Percentiles rank a stretch among this genome's conserved stretches.
phyloP scores from a whole-genome alignment of 2,329 filamentous ascomycete genomes.

The Reticulascus tulasneorum region DNA sequence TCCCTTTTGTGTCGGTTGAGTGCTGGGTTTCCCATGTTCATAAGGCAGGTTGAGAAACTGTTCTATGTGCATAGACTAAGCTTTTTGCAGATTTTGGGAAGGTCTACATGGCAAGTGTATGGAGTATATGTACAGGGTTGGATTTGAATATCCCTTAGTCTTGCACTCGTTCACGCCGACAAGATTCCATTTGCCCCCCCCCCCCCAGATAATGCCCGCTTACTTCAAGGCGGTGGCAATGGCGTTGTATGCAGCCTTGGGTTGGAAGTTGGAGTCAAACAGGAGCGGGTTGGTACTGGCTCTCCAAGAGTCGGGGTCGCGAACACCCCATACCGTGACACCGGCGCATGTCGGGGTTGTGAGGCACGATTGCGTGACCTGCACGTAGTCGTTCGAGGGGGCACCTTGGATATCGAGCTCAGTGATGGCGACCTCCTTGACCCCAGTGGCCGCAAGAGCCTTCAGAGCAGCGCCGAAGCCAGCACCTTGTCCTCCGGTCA shows the following conservation, averaged over 20 bases:
- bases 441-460: constrained; percentile 44
- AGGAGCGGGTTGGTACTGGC: constrained; percentile 44
- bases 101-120: too few relatives aligned
- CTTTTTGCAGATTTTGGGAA: too few relatives aligned
- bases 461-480: constrained; percentile 47
- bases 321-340: constrained; percentile 59
- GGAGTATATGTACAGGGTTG: too few relatives aligned
- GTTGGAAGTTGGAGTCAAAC: constrained; percentile 46
- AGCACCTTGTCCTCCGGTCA: constrained; percentile 39
- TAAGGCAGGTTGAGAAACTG: too few relatives aligned
- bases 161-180: too few relatives aligned
- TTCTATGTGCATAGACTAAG: too few relatives aligned
- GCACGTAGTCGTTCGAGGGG: constrained; percentile 51
- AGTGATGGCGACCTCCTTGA: constrained; percentile 58
- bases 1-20: too few relatives aligned
- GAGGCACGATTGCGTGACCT: constrained; percentile 55
- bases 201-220: too few relatives aligned
- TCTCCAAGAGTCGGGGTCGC: constrained; percentile 37
- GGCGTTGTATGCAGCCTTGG: constrained; percentile 49
- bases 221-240: too few relatives aligned
- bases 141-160: too few relatives aligned
- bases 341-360: constrained; percentile 56
- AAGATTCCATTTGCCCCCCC: too few relatives aligned
- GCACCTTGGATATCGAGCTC: constrained; percentile 66
- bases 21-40: too few relatives aligned